Base-by-base conservation (phyloP, 2,329 filamentous ascomycete species). In the Trichoderma koningiopsis region DNA sequence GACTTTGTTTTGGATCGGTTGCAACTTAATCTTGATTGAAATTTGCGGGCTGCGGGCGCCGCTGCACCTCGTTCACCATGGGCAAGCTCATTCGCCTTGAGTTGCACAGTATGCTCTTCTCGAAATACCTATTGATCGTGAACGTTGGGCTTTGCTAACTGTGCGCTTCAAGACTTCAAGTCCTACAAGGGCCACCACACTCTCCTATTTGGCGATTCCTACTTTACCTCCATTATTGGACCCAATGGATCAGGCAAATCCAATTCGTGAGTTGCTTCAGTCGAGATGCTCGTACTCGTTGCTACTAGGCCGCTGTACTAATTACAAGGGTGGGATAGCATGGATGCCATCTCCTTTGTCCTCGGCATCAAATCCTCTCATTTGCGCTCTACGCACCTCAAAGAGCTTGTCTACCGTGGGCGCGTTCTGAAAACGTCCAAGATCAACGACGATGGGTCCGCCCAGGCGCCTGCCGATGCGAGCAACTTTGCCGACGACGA, bases 231-330 rank as follows among this genome's bases (percentile, higher is more conserved):
- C 53, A 97, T 99, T 77, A 98, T 99, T 77, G 96, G 96, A 6
- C 96, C 96, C 79, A 99, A 99, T 94, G 96, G 96, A 84, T 98
- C 96, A 43, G 96, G 96, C 73, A 99, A 99, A 82, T 99, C 96
- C 24, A 99, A 99, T 80, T 97, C 94, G 92, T 95, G 82, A 79
- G 90, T 84, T 72, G 31, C 68, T 72, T 19, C 56, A 37, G 31
- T 27, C 8, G 33, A 22, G 33, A 10, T 5, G 19, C 24, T 4
- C 40, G 16, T 33, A n/a, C 3, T 19, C 19, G 6, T n/a, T 19
- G 13, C 37, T 29, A 11, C 58, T 27, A 33, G 37, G 22, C 31
- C 37, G 27, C 37, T 35, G 19, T 66, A 8, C 35, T 58, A 56
- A 57, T 35, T 13, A 68, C 59, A 24, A 73, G 19, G 40, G 8